Base-by-base conservation (phyloP, 176 grass and related monocot genomes). In the Oryza punctata region DNA sequence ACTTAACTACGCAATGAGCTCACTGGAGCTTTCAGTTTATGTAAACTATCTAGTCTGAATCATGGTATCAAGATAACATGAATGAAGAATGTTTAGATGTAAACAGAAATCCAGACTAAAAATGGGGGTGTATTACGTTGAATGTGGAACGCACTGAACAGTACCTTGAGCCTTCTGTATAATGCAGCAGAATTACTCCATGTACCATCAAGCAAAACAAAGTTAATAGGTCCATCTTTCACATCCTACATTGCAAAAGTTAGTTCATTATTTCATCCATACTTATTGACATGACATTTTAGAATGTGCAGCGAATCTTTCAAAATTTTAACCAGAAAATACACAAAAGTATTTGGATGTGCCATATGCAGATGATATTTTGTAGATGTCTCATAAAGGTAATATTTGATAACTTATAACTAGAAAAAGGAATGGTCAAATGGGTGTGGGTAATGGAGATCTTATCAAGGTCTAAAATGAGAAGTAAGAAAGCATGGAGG, bases 181-280 rank as follows among this genome's bases (percentile, higher is more conserved):
- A 98, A 86, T 80, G 95, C 95, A 84, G 95, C 81, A 86, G 95
- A 98, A 83, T 98, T 98, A 83, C 89, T 91, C 92, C 90, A 92
- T 18, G 91, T 94, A 78, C 85, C 89, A 79, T 92, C 89, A 87
- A 95, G 79, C 84, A 95, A 90, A 81, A 95, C 85, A 65, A 95
- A 90, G 76, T 92, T 90, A 60, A 92, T 72, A 72, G 90, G 78
- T 35, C 76, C 76, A 16, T 83, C 78, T 32, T 46, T 38, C 47
- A 79, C 38, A 77, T 88, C 88, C 90, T 92, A 71, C 37, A 79
- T 45, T 80, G 25, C 54, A 45, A 12, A 88, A 78, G 15, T 5
- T 73, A 78, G 76, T 63, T 27, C 52, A 67, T 68, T 69, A 84
- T 61, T 24, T 61, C 9, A n/a, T 24, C 8, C 7, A 11, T 24